Evolutionary conservation across 768 basidiomycete genomes (phyloP), one percentile per base, ranked within the genome.

Genomic region (Fibroporia radiculosa): DNA sequence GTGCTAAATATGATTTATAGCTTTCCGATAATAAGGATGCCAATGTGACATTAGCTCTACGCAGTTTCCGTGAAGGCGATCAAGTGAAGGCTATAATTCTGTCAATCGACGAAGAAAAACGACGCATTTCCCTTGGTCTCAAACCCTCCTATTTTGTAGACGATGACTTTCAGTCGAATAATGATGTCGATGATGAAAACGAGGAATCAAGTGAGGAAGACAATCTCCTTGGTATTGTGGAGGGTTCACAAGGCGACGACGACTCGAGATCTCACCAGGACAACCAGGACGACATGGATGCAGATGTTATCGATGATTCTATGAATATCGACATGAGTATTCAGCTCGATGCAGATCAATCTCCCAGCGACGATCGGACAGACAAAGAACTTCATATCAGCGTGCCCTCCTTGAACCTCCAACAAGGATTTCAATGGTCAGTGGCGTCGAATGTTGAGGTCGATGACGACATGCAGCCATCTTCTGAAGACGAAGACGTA

Each of bases 71-170:
- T 24, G 83, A 84, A 61, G 92, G 91, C 4, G 92, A 98, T 63
- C 73, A 71, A 29, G 87, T 97, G 48, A 88, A 84, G 61, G 88
- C 85, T 1, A 62, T 82, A 39, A 73, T 99, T 33, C 62, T 84
- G 28, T 74, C 75, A 7, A 71, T 93, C 42, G 83, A 93, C 50
- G 71, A 74, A 22, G 82, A 82, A 47, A 88, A 84, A 55, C 80
- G 82, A 35, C 90, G 91, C 47, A 71, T 99, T 45, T 84, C 88
- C 40, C 72, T 85, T 45, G 73, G 80, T 28, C 69, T 98, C 45
- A 97, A 95, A 62, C 87, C 90, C 20, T 95, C 92, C 22, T 80
- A 86, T 62, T 93, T 96, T 61, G 64, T 57, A 33, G 78, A 78
- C 20, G 79, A 81, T 36, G 85, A 84, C 48, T 74, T 80, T 40